Evolutionary conservation across 805 yeast species (phyloP).

Genomic region (Debaryomyces castellii): DNA sequence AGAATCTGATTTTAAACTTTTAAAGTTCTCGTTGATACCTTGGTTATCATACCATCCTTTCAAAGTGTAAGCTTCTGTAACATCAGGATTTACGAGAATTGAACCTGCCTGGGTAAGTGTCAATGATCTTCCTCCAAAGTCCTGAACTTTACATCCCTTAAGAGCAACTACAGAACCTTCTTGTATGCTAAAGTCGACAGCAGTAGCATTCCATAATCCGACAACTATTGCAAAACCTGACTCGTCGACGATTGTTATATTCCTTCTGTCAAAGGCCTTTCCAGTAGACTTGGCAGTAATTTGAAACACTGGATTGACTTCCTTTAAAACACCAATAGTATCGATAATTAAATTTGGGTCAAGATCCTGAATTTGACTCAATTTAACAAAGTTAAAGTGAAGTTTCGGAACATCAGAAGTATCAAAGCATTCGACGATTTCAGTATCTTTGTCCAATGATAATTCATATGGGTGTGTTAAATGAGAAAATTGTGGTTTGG

Average conservation of each 20-base stretch:
- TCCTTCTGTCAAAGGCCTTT: conserved; percentile 89
- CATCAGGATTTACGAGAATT: conserved; percentile 78
- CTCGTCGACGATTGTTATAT: conserved; percentile 81
- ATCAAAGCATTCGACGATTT: conserved; percentile 65
- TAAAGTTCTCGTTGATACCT: conserved; percentile 65
- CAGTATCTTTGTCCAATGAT: conserved; percentile 74
- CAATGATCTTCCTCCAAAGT: conserved; percentile 82
- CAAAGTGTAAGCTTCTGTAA: conserved; percentile 80
- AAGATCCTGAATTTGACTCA: conserved; percentile 62
- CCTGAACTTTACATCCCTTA: conserved; percentile 86
- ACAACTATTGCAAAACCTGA: conserved; percentile 71
- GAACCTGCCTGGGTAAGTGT: conserved; percentile 80
- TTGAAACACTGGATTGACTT: conserved; percentile 71
- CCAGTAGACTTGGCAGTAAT: conserved; percentile 86
- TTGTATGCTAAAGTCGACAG: conserved; percentile 70
- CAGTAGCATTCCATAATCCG: conserved; percentile 90
- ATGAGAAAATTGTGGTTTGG: conserved; percentile 83
- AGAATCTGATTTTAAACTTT: conserved; percentile 58
- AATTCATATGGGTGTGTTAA: conserved; percentile 88
- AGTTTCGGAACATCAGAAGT: conserved; percentile 71
- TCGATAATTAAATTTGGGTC: conserved; percentile 77
- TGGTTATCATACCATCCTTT: conserved; percentile 94
- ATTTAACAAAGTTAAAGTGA: conserved; percentile 70
- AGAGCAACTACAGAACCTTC: conserved; percentile 86
- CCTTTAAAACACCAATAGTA: conserved; percentile 82